Evolutionary conservation across 1,284 basidiomycete species (phyloP).

Genomic region (Trichosporon sp.): DNA sequence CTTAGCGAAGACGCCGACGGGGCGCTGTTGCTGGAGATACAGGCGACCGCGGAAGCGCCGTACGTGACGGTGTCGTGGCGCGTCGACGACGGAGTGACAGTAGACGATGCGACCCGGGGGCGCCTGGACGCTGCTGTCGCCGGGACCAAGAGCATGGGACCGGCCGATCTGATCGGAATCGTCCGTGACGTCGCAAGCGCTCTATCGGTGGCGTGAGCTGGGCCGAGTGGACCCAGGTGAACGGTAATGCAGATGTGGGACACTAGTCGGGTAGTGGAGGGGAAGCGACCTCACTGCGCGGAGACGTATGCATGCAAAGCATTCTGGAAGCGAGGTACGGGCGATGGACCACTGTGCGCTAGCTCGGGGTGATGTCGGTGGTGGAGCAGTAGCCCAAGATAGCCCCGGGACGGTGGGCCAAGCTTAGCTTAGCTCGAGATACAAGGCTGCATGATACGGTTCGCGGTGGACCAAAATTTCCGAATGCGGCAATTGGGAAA

Average conservation of each 20-base stretch:
- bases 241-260: neutral
- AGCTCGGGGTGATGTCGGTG: neutral
- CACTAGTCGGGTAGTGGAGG: neutral
- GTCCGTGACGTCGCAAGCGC: constrained; percentile 75
- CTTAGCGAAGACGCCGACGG: neutral
- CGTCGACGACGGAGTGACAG: neutral
- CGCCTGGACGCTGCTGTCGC: neutral
- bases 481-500: neutral
- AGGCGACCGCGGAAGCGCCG: neutral
- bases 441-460: constrained; percentile 71
- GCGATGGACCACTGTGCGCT: neutral
- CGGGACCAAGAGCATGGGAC: constrained; percentile 64
- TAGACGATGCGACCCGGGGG: neutral
- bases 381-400: neutral
- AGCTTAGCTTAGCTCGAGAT: neutral
- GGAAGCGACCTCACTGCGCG: neutral
- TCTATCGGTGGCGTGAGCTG: constrained; percentile 54
- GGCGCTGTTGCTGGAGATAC: constrained; percentile 9
- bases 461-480: constrained; percentile 61
- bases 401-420: neutral
- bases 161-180: constrained; percentile 89
- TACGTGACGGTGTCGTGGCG: constrained; percentile 9
- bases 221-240: neutral
- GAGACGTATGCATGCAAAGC: neutral
- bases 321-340: neutral